These are phyloP conservation scores for Cetradonia linearis DNA, from an alignment of 495 filamentous ascomycete genomes.

Conservation along the genomic window DNA sequence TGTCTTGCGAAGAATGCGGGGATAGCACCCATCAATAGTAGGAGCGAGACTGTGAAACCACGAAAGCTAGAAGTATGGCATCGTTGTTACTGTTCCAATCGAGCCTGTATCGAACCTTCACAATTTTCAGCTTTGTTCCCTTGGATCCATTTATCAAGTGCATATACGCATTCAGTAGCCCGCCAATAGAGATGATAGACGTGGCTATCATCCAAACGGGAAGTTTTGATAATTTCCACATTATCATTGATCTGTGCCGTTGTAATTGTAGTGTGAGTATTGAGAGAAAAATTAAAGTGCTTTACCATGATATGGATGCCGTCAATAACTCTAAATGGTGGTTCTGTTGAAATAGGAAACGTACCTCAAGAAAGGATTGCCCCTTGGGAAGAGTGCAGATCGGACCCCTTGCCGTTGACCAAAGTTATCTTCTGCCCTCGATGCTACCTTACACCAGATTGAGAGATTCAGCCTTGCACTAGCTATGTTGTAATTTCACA, in stretches of 20 bases:
- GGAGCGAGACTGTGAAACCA: conserved; percentile 45
- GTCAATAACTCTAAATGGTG: too few species aligned
- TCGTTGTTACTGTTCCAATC: conserved; percentile 52
- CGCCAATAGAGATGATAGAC: conserved; percentile 12
- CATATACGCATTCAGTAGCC: conserved; percentile 14
- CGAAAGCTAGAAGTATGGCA: conserved; percentile 43
- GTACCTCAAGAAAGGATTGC: too few species aligned
- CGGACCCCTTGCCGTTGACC: neutral
- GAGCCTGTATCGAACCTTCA: conserved; percentile 50
- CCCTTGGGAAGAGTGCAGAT: too few species aligned
- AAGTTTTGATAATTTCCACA: neutral
- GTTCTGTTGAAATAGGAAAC: too few species aligned
- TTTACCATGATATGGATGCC: too few species aligned
- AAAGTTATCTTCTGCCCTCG: too few species aligned
- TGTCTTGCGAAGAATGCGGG: conserved; percentile 54
- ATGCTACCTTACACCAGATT: too few species aligned
- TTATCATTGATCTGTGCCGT: too few species aligned
- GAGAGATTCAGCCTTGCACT: too few species aligned
- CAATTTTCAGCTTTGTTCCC: neutral
- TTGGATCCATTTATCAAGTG: neutral
- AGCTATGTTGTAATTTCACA: neutral
- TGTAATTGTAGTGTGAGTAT: too few species aligned
- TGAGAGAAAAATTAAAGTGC: too few species aligned
- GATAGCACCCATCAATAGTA: conserved; percentile 51
- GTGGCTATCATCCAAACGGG: neutral